Percentiles rank a stretch among this genome's conserved stretches.
phyloP scores from a whole-genome alignment of 2,329 filamentous ascomycete genomes.

The Boeremia lycopersici region DNA sequence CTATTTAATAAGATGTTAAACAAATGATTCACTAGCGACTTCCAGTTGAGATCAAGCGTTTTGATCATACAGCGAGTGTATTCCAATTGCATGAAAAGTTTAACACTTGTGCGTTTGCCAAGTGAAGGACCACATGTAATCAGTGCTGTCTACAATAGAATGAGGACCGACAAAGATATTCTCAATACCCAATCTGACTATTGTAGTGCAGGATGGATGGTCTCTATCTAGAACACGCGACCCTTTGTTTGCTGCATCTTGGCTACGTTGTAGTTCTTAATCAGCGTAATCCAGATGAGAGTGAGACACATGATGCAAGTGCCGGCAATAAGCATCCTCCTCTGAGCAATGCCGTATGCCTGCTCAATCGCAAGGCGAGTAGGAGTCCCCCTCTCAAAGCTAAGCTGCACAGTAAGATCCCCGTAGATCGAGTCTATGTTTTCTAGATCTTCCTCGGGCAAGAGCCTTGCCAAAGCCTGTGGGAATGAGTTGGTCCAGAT shows the following conservation, averaged over 20 bases:
- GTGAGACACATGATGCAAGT: slow-evolving; percentile 23
- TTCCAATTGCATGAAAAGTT: too few species aligned
- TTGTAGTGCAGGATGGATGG: neutral
- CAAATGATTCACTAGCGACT: too few species aligned
- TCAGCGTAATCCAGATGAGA: slow-evolving; percentile 24
- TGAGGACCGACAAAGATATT: too few species aligned
- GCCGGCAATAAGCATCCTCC: slow-evolving; percentile 55
- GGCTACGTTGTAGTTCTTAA: slow-evolving; percentile 24
- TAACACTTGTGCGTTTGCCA: too few species aligned
- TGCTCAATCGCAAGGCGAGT: slow-evolving; percentile 50
- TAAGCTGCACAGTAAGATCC: slow-evolving; percentile 42
- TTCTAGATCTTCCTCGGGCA: slow-evolving; percentile 49
- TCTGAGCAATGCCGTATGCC: slow-evolving; percentile 53
- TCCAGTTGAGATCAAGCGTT: too few species aligned
- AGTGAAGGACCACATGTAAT: too few species aligned
- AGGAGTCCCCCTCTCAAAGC: slow-evolving; percentile 52
- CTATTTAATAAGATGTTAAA: too few species aligned
- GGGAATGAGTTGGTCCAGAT: slow-evolving; percentile 60
- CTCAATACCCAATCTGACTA: neutral
- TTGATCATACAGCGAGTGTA: too few species aligned
- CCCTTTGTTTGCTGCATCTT: slow-evolving; percentile 28
- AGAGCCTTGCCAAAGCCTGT: slow-evolving; percentile 25
- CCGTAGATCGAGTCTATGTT: slow-evolving; percentile 47
- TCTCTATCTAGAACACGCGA: slow-evolving; percentile 13
- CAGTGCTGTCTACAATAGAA: too few species aligned